These are phyloP conservation scores for Nannochloropsis oceanica DNA, from an alignment of 108 stramenopile species.

Conservation along the genomic window DNA sequence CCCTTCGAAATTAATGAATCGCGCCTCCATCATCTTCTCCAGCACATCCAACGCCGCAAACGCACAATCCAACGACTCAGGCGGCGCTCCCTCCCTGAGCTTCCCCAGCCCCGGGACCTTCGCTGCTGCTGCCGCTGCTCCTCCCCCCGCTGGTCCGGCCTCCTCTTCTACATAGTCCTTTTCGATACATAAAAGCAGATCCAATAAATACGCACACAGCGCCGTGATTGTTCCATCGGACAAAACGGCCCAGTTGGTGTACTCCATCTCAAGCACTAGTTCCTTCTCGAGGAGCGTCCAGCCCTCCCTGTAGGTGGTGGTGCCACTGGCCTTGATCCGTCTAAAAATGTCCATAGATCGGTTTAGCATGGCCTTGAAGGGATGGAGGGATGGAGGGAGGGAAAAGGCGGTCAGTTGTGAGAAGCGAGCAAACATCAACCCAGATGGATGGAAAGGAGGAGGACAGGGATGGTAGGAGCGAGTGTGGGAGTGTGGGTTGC, in stretches of 20 bases:
- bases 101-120: background rate
- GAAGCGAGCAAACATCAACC: too few species aligned
- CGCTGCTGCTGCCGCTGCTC: background rate
- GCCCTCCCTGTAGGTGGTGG: background rate
- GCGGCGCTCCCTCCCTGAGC: background rate
- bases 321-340: background rate
- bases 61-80: background rate
- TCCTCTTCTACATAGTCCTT: background rate
- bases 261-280: background rate
- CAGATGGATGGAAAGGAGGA: too few species aligned
- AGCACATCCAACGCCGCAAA: background rate
- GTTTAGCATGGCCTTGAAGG: background rate
- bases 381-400: background rate
- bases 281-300: background rate
- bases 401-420: too few species aligned
- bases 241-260: background rate
- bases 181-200: background rate
- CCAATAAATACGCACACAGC: background rate
- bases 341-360: background rate
- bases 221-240: background rate
- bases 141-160: background rate
- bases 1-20: background rate
- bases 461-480: too few species aligned
- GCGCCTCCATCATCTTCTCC: background rate
- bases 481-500: too few species aligned